These are phyloP conservation scores for Fraxinus excelsior DNA, from an alignment of 257 asterid genomes.

Conservation along the genomic window DNA sequence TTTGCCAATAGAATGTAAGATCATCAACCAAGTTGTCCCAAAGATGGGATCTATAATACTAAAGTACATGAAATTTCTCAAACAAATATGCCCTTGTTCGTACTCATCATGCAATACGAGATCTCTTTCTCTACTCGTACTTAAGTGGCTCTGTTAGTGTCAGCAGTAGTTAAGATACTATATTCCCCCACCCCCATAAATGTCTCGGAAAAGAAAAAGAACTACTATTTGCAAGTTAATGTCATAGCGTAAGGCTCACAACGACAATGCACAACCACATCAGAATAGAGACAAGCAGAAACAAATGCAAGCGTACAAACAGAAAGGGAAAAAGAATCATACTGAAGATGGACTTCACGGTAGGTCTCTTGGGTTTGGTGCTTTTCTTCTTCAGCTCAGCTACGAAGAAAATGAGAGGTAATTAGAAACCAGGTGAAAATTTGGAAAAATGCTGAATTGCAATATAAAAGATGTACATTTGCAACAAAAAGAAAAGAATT, in stretches of 20 bases:
- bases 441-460: background rate
- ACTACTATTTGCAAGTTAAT: background rate
- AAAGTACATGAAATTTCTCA: too few relatives aligned
- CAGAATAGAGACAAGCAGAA: background rate
- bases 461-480: background rate
- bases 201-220: background rate
- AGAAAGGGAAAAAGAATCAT: slow-evolving; percentile 26
- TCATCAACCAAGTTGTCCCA: too few relatives aligned
- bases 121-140: too few relatives aligned
- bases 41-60: too few relatives aligned
- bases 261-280: background rate
- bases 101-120: too few relatives aligned
- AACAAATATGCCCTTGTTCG: too few relatives aligned
- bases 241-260: background rate
- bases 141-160: too few relatives aligned
- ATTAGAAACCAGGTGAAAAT: slow-evolving; percentile 7
- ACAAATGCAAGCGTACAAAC: background rate
- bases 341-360: slow-evolving; percentile 59
- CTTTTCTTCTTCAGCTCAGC: slow-evolving; percentile 94
- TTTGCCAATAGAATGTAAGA: too few relatives aligned
- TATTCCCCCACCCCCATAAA: background rate
- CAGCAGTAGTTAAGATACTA: background rate
- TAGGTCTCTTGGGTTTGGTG: slow-evolving; percentile 59
- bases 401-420: slow-evolving; percentile 35
- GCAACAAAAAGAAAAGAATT: background rate